Conservation (phyloP, 1,284 basidiomycete species). For the Fistulina hepatica region DNA sequence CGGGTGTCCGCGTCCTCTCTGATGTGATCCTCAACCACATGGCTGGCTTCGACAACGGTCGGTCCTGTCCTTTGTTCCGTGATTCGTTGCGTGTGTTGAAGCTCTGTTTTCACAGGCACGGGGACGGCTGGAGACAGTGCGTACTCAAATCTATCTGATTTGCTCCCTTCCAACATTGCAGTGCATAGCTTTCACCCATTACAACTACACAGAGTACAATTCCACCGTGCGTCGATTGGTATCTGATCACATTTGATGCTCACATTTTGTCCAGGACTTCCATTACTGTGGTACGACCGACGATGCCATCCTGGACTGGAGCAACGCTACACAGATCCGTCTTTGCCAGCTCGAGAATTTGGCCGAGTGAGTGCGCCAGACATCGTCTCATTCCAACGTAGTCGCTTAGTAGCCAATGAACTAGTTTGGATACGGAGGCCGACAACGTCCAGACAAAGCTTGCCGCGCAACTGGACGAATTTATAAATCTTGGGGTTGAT, state of each 20-base stretch:
- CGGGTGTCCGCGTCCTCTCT: slow-evolving; percentile 25
- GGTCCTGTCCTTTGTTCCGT: too few species aligned
- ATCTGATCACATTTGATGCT: too few species aligned
- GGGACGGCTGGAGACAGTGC: too few species aligned
- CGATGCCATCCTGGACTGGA: slow-evolving; percentile 47
- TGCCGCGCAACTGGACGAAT: slow-evolving; percentile 21
- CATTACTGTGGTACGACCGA: slow-evolving; percentile 24
- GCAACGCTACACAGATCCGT: slow-evolving; percentile 42
- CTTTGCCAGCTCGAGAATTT: slow-evolving; percentile 47
- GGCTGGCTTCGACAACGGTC: slow-evolving; percentile 36
- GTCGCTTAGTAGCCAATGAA: neutral
- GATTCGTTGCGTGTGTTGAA: too few species aligned
- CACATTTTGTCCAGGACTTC: too few species aligned
- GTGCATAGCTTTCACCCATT: too few species aligned
- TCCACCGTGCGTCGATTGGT: too few species aligned
- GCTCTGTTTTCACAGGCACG: too few species aligned
- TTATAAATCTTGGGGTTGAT: slow-evolving; percentile 22
- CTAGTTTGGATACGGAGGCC: slow-evolving; percentile 21
- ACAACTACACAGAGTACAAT: too few species aligned
- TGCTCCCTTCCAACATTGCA: too few species aligned
- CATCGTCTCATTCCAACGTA: neutral
- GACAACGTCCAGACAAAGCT: slow-evolving; percentile 19
- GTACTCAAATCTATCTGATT: too few species aligned
- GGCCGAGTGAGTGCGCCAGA: slow-evolving; percentile 40
- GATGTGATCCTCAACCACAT: slow-evolving; percentile 64